Evolutionary conservation across 2,329 filamentous ascomycete genomes (phyloP), one percentile per base, ranked within the genome.

Genomic region (Arthroderma sp.): DNA sequence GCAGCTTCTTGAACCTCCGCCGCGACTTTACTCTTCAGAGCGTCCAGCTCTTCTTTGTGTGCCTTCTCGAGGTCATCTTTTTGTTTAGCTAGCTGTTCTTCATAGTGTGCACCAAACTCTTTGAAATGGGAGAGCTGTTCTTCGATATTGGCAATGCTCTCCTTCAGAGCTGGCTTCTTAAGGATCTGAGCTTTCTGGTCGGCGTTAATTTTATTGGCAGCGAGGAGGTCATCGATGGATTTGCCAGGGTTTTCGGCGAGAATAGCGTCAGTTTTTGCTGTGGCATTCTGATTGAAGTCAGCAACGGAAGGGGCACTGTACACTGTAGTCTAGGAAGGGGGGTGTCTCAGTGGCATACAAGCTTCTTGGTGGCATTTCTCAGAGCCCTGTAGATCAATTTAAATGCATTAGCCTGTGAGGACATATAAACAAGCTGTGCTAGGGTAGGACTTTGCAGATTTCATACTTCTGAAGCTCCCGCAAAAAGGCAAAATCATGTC

Each of bases 281-380:
- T 75, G 45, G 69, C 68, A 53, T 74, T 74, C 73, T 77, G 50
- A 33, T 39, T 22, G 15, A 22, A 22, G 15, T 22, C 15, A 22
- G 15, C 15, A 22, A 22, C 15, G 15, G 15, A 22, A 22, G 27
- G 29, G 30, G 7, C n/a, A 29, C 44, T 45, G 11, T 15, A 38
- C 15, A 10, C 15, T 22, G 31, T 5, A 43, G 8, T 11, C 7
- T 22, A 33, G 29, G 30, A 39, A 37, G 15, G 36, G 28, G 10
- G 47, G 39, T 32, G 71, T 22, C 15, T 22, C 15, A 3, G 15
- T 22, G 15, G 15, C 83, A 69, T 68, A 94, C 86, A 58, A 96
- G 80, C 70, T 95, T 95, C 77, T 95, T 96, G 72, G 80, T 83
- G 58, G 91, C 70, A 65, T 91, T 94, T 60, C 89, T 87, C 56